Evolutionary conservation across 2,329 filamentous ascomycete genomes (phyloP).

Genomic region (Aspergillus aculeatinus): DNA sequence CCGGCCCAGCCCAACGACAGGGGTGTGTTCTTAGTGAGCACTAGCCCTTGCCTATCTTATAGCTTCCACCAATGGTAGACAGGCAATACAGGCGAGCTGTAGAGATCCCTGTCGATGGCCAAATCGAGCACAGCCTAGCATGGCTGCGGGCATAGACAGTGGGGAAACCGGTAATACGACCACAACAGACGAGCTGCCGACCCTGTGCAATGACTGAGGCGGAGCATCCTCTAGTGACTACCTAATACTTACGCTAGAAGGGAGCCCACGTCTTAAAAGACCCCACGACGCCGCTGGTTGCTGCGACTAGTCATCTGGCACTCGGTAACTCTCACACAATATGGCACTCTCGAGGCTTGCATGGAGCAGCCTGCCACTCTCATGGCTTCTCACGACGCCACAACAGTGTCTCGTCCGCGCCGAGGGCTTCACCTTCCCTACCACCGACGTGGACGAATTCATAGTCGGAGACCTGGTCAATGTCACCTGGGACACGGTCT

Average conservation of each 20-base stretch:
- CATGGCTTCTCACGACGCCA: not conserved
- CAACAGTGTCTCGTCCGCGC: not conserved
- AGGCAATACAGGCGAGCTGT: too few species aligned
- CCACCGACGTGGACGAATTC: not conserved
- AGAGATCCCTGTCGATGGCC: too few species aligned
- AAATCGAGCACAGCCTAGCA: not conserved
- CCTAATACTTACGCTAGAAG: not conserved
- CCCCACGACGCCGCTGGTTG: not conserved
- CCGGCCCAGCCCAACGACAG: too few species aligned
- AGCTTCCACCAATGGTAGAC: too few species aligned
- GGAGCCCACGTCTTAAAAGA: not conserved
- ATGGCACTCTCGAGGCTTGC: not conserved
- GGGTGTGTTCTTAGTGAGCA: too few species aligned
- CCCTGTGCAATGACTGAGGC: not conserved
- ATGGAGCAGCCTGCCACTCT: not conserved
- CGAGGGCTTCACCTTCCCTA: constrained; percentile 7
- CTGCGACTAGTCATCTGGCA: not conserved
- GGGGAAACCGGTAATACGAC: too few species aligned
- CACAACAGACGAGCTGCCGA: too few species aligned
- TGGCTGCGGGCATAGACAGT: too few species aligned
- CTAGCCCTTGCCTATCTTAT: too few species aligned
- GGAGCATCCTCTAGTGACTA: not conserved
- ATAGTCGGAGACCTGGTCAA: constrained; percentile 9
- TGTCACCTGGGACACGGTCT: constrained; percentile 9
- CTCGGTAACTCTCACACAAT: not conserved